Evolutionary conservation across 2,329 filamentous ascomycete genomes (phyloP), one percentile per base, ranked within the genome.

Genomic region (Fusarium sulawesiense): DNA sequence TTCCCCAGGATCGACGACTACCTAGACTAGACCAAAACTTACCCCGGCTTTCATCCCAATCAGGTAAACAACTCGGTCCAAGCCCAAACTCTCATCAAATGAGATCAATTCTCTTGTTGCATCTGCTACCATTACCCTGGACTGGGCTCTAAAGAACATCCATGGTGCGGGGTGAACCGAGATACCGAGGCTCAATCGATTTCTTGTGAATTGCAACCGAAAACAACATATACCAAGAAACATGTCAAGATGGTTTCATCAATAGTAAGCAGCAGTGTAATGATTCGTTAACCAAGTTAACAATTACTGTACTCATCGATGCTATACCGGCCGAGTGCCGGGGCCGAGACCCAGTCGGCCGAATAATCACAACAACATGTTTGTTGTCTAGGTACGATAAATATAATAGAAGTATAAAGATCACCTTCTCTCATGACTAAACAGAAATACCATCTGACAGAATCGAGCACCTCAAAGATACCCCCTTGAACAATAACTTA

Each of bases 91-190:
- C 16, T 37, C 42, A 27, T 54, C 61, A 48, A 65, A 65, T 65
- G 27, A 58, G 29, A 66, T 66, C 37, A 23, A 49, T 66, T 18
- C 34, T 40, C 10, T 40, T 54, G 48, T 42, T 41, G 16, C 42
- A 60, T 42, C 29, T 45, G 40, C 53, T 74, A 62, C 64, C 67
- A 29, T 29, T 12, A 29, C 27, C 27, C 27, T 29, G 27, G 27
- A 11, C 61, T 65, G 55, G 72, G 59, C 64, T 60, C 25, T 51
- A n/a, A 47, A 32, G 42, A 34, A 16, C 30, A 40, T 27, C 29
- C 16, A 34, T 32, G 23, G 65, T 74, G 72, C 72, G 72, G 72
- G 72, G 72, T 61, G 61, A 60, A 59, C 72, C 72, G 68, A 72
- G 61, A 66, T 73, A 56, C 71, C 70, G 70, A 73, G 71, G 71